A percentile compares a stretch with the other conserved stretches of the same genome.
Conservation (phyloP, 768 basidiomycete genomes). For the Inosperma sp. region DNA sequence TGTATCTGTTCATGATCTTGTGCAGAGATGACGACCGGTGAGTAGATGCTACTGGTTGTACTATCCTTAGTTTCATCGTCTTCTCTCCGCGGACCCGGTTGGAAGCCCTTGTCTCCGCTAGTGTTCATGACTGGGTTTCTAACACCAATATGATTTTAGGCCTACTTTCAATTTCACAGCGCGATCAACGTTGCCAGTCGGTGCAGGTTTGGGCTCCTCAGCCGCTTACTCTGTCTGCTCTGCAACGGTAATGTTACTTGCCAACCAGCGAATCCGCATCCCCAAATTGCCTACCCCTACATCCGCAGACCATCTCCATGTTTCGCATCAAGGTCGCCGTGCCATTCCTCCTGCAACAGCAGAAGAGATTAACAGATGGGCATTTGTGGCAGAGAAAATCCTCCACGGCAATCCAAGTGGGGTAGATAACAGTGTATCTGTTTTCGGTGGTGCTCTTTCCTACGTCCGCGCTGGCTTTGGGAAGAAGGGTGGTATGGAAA, state of each 20-base stretch:
- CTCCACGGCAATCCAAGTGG: slow-evolving; percentile 97
- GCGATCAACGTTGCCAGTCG: slow-evolving; percentile 87
- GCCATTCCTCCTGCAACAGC: slow-evolving; percentile 61
- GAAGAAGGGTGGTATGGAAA: slow-evolving; percentile 77
- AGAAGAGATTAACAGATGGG: slow-evolving; percentile 86
- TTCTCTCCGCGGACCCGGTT: slow-evolving; percentile 21
- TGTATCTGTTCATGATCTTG: slow-evolving; percentile 91
- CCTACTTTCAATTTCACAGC: slow-evolving; percentile 75
- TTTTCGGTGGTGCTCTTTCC: slow-evolving; percentile 87
- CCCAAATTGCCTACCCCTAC: slow-evolving; percentile 49
- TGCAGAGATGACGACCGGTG: slow-evolving; percentile 53
- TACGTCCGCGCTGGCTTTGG: slow-evolving; percentile 82
- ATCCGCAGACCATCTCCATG: slow-evolving; percentile 47
- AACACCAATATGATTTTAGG: slow-evolving; percentile 34
- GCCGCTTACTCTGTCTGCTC: slow-evolving; percentile 92
- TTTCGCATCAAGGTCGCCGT: slow-evolving; percentile 61
- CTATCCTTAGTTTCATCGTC: slow-evolving; percentile 10
- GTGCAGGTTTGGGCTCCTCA: slow-evolving; percentile 94
- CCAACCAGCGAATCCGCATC: slow-evolving; percentile 61
- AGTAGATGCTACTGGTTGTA: slow-evolving; percentile 22
- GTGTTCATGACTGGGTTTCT: slow-evolving; percentile 3
- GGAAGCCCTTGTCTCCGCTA: slow-evolving; percentile 4
- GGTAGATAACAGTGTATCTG: slow-evolving; percentile 92
- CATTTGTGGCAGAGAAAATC: slow-evolving; percentile 93
- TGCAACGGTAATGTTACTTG: slow-evolving; percentile 73